Evolutionary conservation across 495 filamentous ascomycete genomes (phyloP).

Genomic region (Aspergillus funiculosus): DNA sequence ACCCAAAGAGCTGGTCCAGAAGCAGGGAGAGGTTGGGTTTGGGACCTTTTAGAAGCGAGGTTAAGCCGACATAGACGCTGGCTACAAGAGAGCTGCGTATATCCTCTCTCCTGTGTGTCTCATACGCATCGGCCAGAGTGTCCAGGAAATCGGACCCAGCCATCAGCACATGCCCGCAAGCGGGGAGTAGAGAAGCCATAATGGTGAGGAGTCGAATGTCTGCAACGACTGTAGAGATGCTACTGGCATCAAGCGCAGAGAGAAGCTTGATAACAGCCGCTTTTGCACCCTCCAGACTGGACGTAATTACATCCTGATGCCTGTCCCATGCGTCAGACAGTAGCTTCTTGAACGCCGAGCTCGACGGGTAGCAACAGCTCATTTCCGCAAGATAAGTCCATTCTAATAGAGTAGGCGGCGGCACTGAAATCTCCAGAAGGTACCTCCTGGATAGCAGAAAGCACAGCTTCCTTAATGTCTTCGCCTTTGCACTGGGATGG

Average conservation of each 20-base stretch:
- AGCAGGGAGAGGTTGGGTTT: conserved; percentile 64
- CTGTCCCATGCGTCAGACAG: conserved; percentile 35
- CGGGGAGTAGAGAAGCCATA: conserved; percentile 31
- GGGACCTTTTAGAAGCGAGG: conserved; percentile 58
- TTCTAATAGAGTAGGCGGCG: conserved; percentile 29
- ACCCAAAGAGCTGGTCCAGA: conserved; percentile 73
- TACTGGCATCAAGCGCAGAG: conserved; percentile 34
- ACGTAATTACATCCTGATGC: conserved; percentile 34
- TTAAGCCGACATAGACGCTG: conserved; percentile 64
- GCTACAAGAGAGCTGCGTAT: conserved; percentile 59
- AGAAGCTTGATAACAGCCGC: conserved; percentile 43
- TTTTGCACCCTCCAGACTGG: conserved; percentile 45
- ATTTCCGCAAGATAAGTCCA: conserved; percentile 37
- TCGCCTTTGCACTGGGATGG: conserved; percentile 44
- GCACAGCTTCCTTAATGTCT: conserved; percentile 51
- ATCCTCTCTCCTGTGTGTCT: conserved; percentile 47
- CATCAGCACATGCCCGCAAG: conserved; percentile 55
- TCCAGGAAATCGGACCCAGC: conserved; percentile 83
- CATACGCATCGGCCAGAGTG: conserved; percentile 60
- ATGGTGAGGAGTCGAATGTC: conserved; percentile 40
- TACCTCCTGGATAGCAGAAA: conserved; percentile 55
- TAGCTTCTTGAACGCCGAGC: conserved; percentile 38
- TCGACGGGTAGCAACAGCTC: conserved; percentile 37
- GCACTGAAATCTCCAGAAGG: conserved; percentile 22
- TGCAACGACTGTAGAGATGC: conserved; percentile 21